phyloP scores from a whole-genome alignment of 2,329 filamentous ascomycete species.

The Ilyonectria mors-panacis region DNA sequence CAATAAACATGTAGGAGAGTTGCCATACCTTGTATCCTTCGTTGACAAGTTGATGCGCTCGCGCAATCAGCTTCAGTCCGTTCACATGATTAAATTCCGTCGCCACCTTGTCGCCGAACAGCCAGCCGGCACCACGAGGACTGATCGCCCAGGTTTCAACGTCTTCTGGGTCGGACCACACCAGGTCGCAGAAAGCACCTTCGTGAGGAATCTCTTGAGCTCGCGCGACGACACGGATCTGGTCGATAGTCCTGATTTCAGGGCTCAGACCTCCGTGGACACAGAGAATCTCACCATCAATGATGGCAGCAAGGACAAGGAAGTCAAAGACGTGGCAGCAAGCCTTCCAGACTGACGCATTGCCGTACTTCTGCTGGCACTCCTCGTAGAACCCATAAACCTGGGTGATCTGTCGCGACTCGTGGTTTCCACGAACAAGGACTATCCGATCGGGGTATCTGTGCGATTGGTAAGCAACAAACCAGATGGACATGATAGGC shows the following conservation, averaged over 20 bases:
- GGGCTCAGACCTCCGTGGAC: conserved; percentile 93
- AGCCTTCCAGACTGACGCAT: conserved; percentile 99
- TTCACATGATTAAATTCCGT: conserved; percentile 99
- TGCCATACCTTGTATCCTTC: conserved; percentile 91
- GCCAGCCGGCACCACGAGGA: conserved; percentile 95
- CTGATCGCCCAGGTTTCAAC: conserved; percentile 97
- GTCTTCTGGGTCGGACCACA: conserved; percentile 98
- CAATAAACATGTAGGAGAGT: not conserved
- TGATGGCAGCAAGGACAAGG: conserved; percentile 94
- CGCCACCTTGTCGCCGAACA: conserved; percentile 97
- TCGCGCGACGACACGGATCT: conserved; percentile 98
- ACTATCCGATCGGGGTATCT: conserved; percentile 97
- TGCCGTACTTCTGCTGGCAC: conserved; percentile 97
- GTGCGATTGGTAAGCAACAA: conserved; percentile 40
- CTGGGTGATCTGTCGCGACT: conserved; percentile 97
- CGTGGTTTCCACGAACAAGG: conserved; percentile 97
- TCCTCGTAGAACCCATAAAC: conserved; percentile 99
- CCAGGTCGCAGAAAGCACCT: conserved; percentile 96
- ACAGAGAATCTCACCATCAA: conserved; percentile 98
- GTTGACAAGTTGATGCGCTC: conserved; percentile 98
- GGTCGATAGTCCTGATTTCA: conserved; percentile 96
- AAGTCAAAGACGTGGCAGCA: conserved; percentile 99
- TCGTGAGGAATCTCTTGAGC: conserved; percentile 99
- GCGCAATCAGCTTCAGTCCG: conserved; percentile 92
- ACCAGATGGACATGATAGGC: not conserved